These are phyloP conservation scores for Erodium trifolium DNA, from an alignment of 441 rosid species.

Conservation along the genomic window DNA sequence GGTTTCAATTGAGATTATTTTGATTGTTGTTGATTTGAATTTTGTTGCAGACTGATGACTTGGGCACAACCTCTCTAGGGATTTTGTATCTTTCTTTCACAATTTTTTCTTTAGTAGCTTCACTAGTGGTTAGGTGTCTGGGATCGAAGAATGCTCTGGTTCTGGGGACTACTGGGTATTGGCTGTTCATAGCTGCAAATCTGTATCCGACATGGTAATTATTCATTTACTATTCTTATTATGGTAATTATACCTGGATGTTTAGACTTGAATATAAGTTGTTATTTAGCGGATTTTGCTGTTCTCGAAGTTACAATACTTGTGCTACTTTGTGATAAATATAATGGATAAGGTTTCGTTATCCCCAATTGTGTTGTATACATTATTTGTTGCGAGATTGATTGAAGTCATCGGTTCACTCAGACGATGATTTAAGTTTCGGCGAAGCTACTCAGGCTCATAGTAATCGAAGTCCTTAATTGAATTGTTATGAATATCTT, in stretches of 20 bases:
- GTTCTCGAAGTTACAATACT: background rate
- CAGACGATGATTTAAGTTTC: no score
- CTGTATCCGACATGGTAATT: constrained; percentile 73
- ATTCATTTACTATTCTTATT: background rate
- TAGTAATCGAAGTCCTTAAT: no score
- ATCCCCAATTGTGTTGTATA: no score
- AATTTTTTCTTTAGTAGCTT: constrained; percentile 65
- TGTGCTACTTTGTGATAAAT: background rate
- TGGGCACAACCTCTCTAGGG: constrained; percentile 84
- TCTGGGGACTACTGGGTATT: constrained; percentile 83
- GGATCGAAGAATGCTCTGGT: constrained; percentile 77
- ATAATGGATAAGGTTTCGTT: no score
- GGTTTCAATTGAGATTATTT: background rate
- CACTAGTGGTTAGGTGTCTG: constrained; percentile 64
- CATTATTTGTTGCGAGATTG: no score
- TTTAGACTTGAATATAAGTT: background rate
- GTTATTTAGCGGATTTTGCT: background rate
- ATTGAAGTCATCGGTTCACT: no score
- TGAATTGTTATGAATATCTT: no score
- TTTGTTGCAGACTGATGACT: constrained; percentile 45
- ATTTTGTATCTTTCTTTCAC: constrained; percentile 80
- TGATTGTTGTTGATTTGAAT: background rate
- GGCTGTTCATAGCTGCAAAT: constrained; percentile 86
- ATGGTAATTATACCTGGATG: background rate
- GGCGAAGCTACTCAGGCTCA: no score